Evolutionary conservation across 2,329 filamentous ascomycete species (phyloP), one percentile per base, ranked within the genome.

Genomic region (Colletotrichum chlorophyti): DNA sequence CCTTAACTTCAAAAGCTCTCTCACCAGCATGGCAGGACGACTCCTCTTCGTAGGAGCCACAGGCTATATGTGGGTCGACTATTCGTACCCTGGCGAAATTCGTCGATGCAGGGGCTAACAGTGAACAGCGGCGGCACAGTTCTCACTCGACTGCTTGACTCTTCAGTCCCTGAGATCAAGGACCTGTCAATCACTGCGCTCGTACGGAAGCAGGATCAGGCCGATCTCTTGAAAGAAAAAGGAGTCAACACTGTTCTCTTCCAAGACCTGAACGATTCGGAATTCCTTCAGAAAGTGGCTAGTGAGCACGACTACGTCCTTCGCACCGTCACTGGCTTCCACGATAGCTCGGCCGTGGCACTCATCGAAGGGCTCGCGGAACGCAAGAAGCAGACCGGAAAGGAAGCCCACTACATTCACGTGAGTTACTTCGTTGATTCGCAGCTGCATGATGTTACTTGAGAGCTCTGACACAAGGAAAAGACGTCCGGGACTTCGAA

Each of bases 401-500:
- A 64, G 6, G 65, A 72, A 14, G 71, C 73, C 0, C 70, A 73
- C 64, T 71, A 76, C 31, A 71, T 81, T 4, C 76, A 82, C 53
- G 70, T 73, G 43, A 42, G 52, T 54, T 47, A 19, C n/a, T n/a
- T n/a, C n/a, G n/a, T n/a, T n/a, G n/a, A n/a, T n/a, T n/a, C n/a
- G n/a, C n/a, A n/a, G n/a, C n/a, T n/a, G n/a, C n/a, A n/a, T n/a
- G n/a, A n/a, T n/a, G n/a, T n/a, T n/a, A n/a, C 12, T 17, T 14
- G n/a, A 4, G 23, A n/a, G 1, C 7, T 6, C 6, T 10, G 11
- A 26, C 23, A 14, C 6, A 6, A 6, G 29, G 35, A 17, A 11
- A 8, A 74, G 68, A 76, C 72, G 0, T 76, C 75, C 2, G 78
- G 79, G 3, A 72, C 72, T 1, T 79, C 77, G 3, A 79, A 77